Evolutionary conservation across 2,329 filamentous ascomycete genomes (phyloP).

Genomic region (Aspergillus pseudotamarii): DNA sequence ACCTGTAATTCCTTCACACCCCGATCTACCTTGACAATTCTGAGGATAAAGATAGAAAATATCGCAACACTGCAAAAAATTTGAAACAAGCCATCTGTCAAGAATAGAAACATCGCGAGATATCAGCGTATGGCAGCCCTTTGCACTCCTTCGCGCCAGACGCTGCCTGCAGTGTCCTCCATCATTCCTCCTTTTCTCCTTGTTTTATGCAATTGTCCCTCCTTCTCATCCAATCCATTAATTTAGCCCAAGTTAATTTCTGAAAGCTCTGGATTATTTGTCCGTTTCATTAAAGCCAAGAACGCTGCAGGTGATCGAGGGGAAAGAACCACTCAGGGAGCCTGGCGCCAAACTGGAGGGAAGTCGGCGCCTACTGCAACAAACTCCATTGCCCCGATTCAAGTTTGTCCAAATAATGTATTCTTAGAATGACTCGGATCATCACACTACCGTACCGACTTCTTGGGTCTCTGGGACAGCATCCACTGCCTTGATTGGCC

Average conservation of each 20-base stretch:
- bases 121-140: background rate
- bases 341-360: conserved; percentile 26
- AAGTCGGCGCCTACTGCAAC: conserved; percentile 32
- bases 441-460: conserved; percentile 24
- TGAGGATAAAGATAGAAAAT: conserved; percentile 6
- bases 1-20: background rate
- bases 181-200: background rate
- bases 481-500: conserved; percentile 1
- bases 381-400: conserved; percentile 15
- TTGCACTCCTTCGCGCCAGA: conserved; percentile 1
- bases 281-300: conserved; percentile 15
- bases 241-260: conserved; percentile 1
- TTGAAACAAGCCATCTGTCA: conserved; percentile 3
- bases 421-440: conserved; percentile 27
- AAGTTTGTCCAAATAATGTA: conserved; percentile 12
- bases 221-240: conserved; percentile 10
- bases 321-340: conserved; percentile 24
- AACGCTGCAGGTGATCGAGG: conserved; percentile 14
- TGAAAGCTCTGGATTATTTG: conserved; percentile 10
- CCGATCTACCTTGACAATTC: background rate
- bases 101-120: conserved; percentile 1
- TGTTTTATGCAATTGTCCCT: background rate
- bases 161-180: background rate
- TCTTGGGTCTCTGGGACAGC: background rate
- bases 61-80: background rate